Conservation (phyloP, 2,329 filamentous ascomycete genomes). For the Aspergillus persii region DNA sequence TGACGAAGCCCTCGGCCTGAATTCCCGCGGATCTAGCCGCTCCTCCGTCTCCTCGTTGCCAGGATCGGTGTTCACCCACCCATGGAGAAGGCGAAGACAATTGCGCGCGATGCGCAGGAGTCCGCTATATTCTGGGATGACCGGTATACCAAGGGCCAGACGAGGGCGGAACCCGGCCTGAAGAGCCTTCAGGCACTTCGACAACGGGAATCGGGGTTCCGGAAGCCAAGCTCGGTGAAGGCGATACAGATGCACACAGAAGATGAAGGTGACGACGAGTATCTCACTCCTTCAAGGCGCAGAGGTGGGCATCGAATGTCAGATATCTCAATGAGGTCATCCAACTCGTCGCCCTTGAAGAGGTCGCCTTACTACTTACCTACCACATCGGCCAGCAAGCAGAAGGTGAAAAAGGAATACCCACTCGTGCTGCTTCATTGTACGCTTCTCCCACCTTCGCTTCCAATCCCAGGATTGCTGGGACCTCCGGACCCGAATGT, state of each 20-base stretch:
- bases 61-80: slow-evolving; percentile 37
- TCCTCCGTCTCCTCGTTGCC: slow-evolving; percentile 44
- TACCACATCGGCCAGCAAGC: slow-evolving; percentile 24
- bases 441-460: slow-evolving; percentile 54
- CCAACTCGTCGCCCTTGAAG: slow-evolving; percentile 31
- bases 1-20: slow-evolving; percentile 21
- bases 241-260: slow-evolving; percentile 46
- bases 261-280: slow-evolving; percentile 43
- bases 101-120: slow-evolving; percentile 21
- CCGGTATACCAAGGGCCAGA: slow-evolving; percentile 4
- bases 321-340: slow-evolving; percentile 32
- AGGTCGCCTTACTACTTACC: slow-evolving; percentile 37
- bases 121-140: slow-evolving; percentile 19
- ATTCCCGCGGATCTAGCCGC: slow-evolving; percentile 36
- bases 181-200: slow-evolving; percentile 28
- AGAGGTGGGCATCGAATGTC: slow-evolving; percentile 28
- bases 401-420: slow-evolving; percentile 46
- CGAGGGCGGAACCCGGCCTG: slow-evolving; percentile 14
- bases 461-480: slow-evolving; percentile 45
- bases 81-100: slow-evolving; percentile 26
- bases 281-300: slow-evolving; percentile 35
- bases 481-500: slow-evolving; percentile 38
- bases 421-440: slow-evolving; percentile 62
- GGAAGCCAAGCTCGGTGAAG: slow-evolving; percentile 46
- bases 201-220: slow-evolving; percentile 39